phyloP scores from a whole-genome alignment of 2,329 filamentous ascomycete species.

The Apiospora phragmitis region DNA sequence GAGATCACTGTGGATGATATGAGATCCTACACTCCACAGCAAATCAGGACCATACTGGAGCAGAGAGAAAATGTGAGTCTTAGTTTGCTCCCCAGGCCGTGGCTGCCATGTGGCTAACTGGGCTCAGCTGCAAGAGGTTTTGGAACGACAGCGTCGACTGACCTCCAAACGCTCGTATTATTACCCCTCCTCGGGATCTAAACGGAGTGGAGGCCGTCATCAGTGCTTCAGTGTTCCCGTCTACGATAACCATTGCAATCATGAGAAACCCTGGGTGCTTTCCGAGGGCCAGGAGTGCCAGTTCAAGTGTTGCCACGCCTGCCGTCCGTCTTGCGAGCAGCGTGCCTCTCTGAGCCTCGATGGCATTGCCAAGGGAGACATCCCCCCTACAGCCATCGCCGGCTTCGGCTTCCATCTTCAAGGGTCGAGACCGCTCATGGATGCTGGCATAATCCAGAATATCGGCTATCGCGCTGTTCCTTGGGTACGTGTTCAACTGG shows the following conservation, averaged over 20 bases:
- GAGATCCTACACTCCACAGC: constrained; percentile 45
- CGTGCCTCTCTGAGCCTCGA: constrained; percentile 52
- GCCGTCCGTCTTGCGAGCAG: constrained; percentile 44
- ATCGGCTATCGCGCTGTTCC: constrained; percentile 39
- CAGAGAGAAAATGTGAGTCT: constrained; percentile 50
- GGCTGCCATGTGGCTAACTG: constrained; percentile 14
- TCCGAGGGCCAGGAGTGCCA: constrained; percentile 44
- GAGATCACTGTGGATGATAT: constrained; percentile 46
- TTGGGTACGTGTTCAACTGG: background rate
- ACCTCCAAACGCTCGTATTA: constrained; percentile 12
- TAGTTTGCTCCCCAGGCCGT: background rate
- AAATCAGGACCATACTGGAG: constrained; percentile 47
- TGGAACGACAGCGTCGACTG: constrained; percentile 22
- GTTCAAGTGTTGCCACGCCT: constrained; percentile 50
- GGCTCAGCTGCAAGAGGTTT: constrained; percentile 33
- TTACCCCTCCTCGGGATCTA: constrained; percentile 21
- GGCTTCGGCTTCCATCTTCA: constrained; percentile 54
- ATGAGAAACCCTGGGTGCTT: constrained; percentile 39
- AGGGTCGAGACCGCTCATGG: constrained; percentile 43
- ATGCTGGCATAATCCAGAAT: constrained; percentile 38
- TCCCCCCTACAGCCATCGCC: constrained; percentile 48
- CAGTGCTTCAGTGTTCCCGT: constrained; percentile 18
- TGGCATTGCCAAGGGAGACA: constrained; percentile 48
- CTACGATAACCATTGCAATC: constrained; percentile 13
- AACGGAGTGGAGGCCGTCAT: constrained; percentile 14